Conservation (phyloP, 495 filamentous ascomycete genomes). For the Penicillium fimorum region DNA sequence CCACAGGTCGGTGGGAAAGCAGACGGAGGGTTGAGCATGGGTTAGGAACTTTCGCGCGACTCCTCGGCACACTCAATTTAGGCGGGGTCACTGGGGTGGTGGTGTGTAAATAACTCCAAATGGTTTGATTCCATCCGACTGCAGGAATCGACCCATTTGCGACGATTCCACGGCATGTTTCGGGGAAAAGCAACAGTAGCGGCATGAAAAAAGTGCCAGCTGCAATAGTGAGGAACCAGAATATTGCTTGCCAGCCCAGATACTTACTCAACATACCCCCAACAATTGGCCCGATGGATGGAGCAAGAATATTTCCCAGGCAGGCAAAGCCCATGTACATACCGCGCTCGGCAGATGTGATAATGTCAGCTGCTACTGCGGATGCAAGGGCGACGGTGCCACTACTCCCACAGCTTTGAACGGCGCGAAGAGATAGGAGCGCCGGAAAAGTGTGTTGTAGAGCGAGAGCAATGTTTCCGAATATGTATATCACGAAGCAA, state of each 20-base stretch:
- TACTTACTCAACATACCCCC: conserved; percentile 63
- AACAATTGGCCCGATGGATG: conserved; percentile 56
- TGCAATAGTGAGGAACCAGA: conserved; percentile 70
- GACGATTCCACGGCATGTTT: conserved; percentile 44
- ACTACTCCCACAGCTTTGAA: conserved; percentile 52
- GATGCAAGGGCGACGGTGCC: conserved; percentile 47
- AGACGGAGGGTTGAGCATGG: conserved; percentile 42
- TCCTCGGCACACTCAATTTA: conserved; percentile 42
- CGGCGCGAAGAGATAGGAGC: conserved; percentile 45
- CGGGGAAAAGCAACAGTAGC: conserved; percentile 39
- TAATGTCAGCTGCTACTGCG: conserved; percentile 47
- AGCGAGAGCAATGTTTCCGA: conserved; percentile 47
- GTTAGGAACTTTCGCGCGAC: conserved; percentile 21
- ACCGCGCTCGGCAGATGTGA: conserved; percentile 47
- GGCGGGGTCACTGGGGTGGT: conserved; percentile 42
- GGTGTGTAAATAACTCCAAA: conserved; percentile 33
- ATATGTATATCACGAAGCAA: conserved; percentile 48
- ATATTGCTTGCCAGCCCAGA: conserved; percentile 69
- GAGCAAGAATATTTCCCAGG: conserved; percentile 34
- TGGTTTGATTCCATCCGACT: conserved; percentile 23
- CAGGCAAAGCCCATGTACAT: conserved; percentile 45
- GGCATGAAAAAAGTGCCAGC: conserved; percentile 37
- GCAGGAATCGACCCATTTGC: conserved; percentile 38
- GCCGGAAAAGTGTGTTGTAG: conserved; percentile 44
- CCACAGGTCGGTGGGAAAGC: conserved; percentile 53